phyloP scores from a whole-genome alignment of 1,139 yeast species.

The Suhomyces anneliseae region DNA sequence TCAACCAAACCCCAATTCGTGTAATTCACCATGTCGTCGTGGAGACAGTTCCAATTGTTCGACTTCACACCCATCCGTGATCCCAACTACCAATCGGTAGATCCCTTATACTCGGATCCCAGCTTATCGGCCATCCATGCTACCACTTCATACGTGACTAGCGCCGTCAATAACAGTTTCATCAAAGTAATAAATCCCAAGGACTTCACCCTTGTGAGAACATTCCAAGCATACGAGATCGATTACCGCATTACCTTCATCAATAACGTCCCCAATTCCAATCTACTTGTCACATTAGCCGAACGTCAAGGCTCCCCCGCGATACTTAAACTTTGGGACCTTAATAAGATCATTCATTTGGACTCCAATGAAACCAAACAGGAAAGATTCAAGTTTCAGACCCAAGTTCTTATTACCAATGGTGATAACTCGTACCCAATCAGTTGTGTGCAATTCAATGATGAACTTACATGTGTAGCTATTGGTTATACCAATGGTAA shows the following conservation, averaged over 20 bases:
- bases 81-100: slow-evolving; percentile 64
- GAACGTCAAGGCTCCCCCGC: slow-evolving; percentile 72
- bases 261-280: slow-evolving; percentile 45
- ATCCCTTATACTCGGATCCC: slow-evolving; percentile 79
- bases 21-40: slow-evolving; percentile 21
- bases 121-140: slow-evolving; percentile 62
- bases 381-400: slow-evolving; percentile 31
- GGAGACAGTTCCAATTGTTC: slow-evolving; percentile 90
- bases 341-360: slow-evolving; percentile 46
- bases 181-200: slow-evolving; percentile 56
- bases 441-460: slow-evolving; percentile 59
- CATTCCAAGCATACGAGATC: slow-evolving; percentile 64
- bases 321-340: slow-evolving; percentile 70
- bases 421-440: slow-evolving; percentile 72
- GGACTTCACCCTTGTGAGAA: slow-evolving; percentile 43
- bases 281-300: slow-evolving; percentile 66
- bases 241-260: slow-evolving; percentile 65
- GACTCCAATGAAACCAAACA: slow-evolving; percentile 39
- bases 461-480: slow-evolving; percentile 65
- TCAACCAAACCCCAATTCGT: not conserved
- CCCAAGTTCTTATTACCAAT: slow-evolving; percentile 38
- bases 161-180: slow-evolving; percentile 57
- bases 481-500: slow-evolving; percentile 89
- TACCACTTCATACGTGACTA: slow-evolving; percentile 51
- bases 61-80: slow-evolving; percentile 83